Evolutionary conservation across 139 green algal genomes (phyloP).

Genomic region (Chlorella vulgaris): DNA sequence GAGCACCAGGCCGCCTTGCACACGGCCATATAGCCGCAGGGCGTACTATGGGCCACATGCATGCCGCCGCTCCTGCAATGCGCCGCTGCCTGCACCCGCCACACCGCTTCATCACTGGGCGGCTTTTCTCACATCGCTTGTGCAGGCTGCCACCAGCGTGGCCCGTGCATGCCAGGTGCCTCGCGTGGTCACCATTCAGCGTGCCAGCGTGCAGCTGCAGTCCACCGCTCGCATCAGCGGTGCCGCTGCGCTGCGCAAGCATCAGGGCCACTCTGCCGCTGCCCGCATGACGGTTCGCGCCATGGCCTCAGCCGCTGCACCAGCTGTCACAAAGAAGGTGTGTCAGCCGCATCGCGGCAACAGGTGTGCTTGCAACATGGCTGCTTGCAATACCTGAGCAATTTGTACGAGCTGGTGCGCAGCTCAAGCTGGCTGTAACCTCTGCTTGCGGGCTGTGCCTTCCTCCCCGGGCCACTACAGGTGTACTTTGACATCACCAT

Average conservation of each 20-base stretch:
- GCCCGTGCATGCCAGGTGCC: constrained; percentile 6
- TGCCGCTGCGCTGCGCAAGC: constrained; percentile 5
- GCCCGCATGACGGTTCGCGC: constrained; percentile 17
- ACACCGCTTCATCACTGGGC: too few relatives aligned
- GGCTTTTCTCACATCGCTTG: not conserved
- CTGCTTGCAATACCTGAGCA: not conserved
- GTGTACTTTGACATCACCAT: constrained; percentile 42
- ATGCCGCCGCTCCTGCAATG: too few relatives aligned
- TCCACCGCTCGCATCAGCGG: not conserved
- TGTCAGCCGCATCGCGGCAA: not conserved
- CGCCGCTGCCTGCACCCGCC: too few relatives aligned
- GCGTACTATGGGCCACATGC: too few relatives aligned
- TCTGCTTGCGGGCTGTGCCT: too few relatives aligned
- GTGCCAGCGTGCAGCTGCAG: constrained; percentile 10
- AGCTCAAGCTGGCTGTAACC: too few relatives aligned
- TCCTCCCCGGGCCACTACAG: too few relatives aligned
- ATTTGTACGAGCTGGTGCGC: too few relatives aligned
- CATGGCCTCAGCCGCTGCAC: constrained; percentile 3
- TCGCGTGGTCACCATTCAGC: not conserved
- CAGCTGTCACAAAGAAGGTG: constrained; percentile 37
- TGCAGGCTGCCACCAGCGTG: constrained; percentile 6
- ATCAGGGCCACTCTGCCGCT: not conserved
- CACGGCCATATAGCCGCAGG: too few relatives aligned
- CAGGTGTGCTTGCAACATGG: not conserved
- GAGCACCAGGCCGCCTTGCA: too few relatives aligned